Base-by-base conservation (phyloP, 2,329 filamentous ascomycete genomes). In the Lomentospora prolificans region DNA sequence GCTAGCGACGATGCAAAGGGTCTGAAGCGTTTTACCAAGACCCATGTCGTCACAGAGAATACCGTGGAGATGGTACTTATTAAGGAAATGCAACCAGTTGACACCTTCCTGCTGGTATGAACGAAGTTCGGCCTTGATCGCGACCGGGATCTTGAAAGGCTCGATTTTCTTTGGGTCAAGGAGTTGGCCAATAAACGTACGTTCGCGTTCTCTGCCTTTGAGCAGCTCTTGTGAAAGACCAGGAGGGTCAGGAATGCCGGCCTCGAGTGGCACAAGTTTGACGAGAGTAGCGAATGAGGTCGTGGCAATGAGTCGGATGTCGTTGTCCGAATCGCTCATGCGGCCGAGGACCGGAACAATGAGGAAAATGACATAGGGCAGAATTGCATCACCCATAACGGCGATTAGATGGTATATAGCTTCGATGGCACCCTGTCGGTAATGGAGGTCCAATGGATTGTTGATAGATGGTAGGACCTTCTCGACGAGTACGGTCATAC, bases 31-130 rank as follows among this genome's bases (percentile, higher is more conserved):
- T 74, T 99, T 99, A 52, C 94, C 94, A 27, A 99, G 86, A 65
- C 94, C 94, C 94, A 99, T 99, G 69, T 99, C 94, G 65, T 99
- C 94, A 67, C 94, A 99, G 58, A 99, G 88, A 69, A 99, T 96
- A 51, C 94, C 94, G 64, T 99, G 95, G 1, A 99, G 82, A 64
- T 99, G 92, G 67, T 97, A 99, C 57, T 91, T 91, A 69, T 99
- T 99, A 62, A 99, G 84, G 73, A 99, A 99, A 57, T 95, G 86
- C 53, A 99, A 82, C 94, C 94, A 99, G 67, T 99, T 99, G 66
- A 99, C 92, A 67, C 94, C 94, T 55, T 99, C 94, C 70, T 99
- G 94, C 69, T 99, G 95, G 67, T 99, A 99, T 0, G 91, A 95
- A 60, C 94, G 89, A 53, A 99, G 80, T 64, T 95, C 90, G 0